Conservation (phyloP, 352 stramenopile species). For the Phytophthora ramorum region DNA sequence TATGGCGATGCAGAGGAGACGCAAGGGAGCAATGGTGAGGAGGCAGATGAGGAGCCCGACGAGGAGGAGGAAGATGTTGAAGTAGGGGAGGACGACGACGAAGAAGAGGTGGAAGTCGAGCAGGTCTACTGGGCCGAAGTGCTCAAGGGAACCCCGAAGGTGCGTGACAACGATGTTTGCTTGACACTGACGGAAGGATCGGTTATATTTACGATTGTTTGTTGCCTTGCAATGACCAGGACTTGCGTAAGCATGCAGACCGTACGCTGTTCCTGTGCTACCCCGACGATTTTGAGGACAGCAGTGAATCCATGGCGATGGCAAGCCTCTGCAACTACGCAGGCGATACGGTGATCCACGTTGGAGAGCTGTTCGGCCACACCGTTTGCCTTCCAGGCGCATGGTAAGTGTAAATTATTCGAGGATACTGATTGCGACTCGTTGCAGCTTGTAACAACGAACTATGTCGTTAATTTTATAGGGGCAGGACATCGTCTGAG, state of each 20-base stretch:
- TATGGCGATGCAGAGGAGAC: slow-evolving; percentile 37
- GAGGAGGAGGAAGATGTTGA: slow-evolving; percentile 27
- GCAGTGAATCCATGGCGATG: slow-evolving; percentile 89
- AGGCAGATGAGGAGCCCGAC: slow-evolving; percentile 34
- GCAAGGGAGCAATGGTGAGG: slow-evolving; percentile 32
- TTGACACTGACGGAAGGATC: background rate
- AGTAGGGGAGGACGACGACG: slow-evolving; percentile 40
- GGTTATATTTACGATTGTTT: slow-evolving; percentile 7
- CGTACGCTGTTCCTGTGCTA: slow-evolving; percentile 94
- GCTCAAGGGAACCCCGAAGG: slow-evolving; percentile 74
- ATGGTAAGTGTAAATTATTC: slow-evolving; percentile 53
- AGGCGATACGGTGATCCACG: slow-evolving; percentile 93
- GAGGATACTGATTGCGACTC: background rate
- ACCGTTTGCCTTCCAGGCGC: slow-evolving; percentile 89
- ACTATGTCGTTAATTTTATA: slow-evolving; percentile 20
- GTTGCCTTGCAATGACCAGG: slow-evolving; percentile 32
- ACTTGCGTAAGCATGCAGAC: slow-evolving; percentile 76
- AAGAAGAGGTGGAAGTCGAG: slow-evolving; percentile 80
- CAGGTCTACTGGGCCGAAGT: slow-evolving; percentile 90
- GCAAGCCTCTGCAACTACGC: slow-evolving; percentile 91
- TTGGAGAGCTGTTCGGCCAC: slow-evolving; percentile 94
- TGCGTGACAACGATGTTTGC: slow-evolving; percentile 13
- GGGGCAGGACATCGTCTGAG: slow-evolving; percentile 91
- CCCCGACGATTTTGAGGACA: slow-evolving; percentile 92
- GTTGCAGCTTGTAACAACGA: slow-evolving; percentile 1